Evolutionary conservation across 768 basidiomycete species (phyloP), one percentile per base, ranked within the genome.

Genomic region (Pleurotus sapidus): DNA sequence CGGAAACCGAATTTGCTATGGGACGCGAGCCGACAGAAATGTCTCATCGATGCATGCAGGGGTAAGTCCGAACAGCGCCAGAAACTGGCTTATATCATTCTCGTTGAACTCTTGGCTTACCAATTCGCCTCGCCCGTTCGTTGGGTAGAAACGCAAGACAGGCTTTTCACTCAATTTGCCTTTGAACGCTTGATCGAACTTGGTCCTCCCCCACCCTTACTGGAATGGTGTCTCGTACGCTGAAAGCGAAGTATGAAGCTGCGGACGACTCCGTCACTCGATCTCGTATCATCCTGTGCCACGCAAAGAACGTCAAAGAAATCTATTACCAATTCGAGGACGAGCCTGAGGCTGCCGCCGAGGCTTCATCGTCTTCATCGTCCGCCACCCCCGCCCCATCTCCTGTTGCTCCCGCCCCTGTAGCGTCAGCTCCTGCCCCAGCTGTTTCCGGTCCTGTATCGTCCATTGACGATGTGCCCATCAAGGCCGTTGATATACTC

Each of bases 71-170:
- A 86, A 56, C 91, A 95, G 62, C 90, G 95, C 48, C 94, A 97
- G 72, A 89, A 91, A 65, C 83, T 99, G 46, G 95, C 96, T 0
- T 99, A 98, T 70, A 89, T 88, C 63, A 95, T 98, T 67, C 86
- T 99, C 57, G 95, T 98, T 60, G 97, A 99, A 69, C 84, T 98
- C 47, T 80, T 99, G 49, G 93, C 97, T 12, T 99, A 99, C 68
- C 97, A 99, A 70, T 98, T 96, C 65, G 95, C 96, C 0, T 98
- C 96, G 1, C 95, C 97, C 5, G 96, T 99, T 18, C 90, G 95
- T 49, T 99, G 97, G 97, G 98, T 99, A 65, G 92, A 98, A 76
- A 99, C 96, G 0, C 97, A 99, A 69, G 97, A 99, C 66, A 82
- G 91, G 23, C 82, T 99, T 56, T 99, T 99, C 78, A 82, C 79